Base-by-base conservation (phyloP, 2,329 filamentous ascomycete species). In the Colletotrichum abscissum region DNA sequence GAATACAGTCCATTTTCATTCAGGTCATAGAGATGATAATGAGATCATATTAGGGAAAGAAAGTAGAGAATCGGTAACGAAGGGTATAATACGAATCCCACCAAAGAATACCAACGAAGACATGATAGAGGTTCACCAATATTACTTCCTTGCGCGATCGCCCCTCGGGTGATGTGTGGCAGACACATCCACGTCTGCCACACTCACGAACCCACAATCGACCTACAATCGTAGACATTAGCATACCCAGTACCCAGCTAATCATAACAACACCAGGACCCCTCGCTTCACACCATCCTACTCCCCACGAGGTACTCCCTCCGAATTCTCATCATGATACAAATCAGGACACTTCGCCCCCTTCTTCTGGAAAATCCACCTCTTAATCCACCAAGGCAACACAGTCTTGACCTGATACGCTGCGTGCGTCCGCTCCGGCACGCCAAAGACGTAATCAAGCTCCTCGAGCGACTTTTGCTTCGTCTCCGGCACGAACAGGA, bases 311-410 rank as follows among this genome's bases (percentile, higher is more conserved):
- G 33, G 14, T 3, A 14, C 28, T 5, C 28, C n/a, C 11, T 33
- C 67, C 16, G 54, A 19, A 14, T 72, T 63, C 35, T 63, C 65
- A 12, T 72, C 38, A 19, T 59, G 66, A 28, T 64, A 72, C 0
- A 73, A 57, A 78, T 7, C 85, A 85, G 16, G 84, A 79, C 71
- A 73, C 0, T n/a, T 38, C 4, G n/a, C 71, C 0, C 22, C 38
- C 76, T 87, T 87, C 73, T 84, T 83, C 54, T 86, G 84, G 55
- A 92, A 78, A 28, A 93, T 79, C 78, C 88, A 91, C 22, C 88
- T 85, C 78, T 87, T 90, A 77, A 90, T 79, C 87, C 88, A 92
- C 83, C 87, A 93, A 0, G 91, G 91, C 28, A 92, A 78, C 1
- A 85, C 86, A 75, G 88, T 86, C 74, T 82, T 86, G 12, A 88